Evolutionary conservation across 208 protist genomes (phyloP).

Genomic region (Acanthamoeba castellanii): DNA sequence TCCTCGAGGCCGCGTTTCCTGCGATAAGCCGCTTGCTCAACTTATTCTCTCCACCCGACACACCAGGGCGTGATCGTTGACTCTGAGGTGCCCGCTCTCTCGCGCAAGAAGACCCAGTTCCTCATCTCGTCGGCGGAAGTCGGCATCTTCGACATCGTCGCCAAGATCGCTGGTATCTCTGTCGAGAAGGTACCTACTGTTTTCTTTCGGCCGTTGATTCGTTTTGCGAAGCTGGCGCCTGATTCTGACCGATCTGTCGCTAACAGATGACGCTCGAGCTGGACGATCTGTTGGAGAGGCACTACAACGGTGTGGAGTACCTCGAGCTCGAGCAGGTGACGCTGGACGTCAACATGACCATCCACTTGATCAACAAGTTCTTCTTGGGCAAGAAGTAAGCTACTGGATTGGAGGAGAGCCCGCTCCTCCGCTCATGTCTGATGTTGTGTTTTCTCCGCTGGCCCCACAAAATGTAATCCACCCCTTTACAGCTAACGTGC

Average conservation of each 20-base stretch:
- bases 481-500: too few relatives aligned
- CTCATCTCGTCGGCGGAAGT: slow-evolving; percentile 82
- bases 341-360: slow-evolving; percentile 88
- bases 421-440: too few relatives aligned
- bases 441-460: too few relatives aligned
- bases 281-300: slow-evolving; percentile 85
- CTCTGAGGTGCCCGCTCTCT: slow-evolving; percentile 80
- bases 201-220: background rate
- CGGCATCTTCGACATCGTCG: slow-evolving; percentile 85
- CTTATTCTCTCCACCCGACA: slow-evolving; percentile 78
- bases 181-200: slow-evolving; percentile 40
- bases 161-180: slow-evolving; percentile 82
- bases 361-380: slow-evolving; percentile 86
- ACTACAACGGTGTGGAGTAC: slow-evolving; percentile 75
- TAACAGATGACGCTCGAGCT: slow-evolving; percentile 83
- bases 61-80: slow-evolving; percentile 84
- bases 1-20: too few relatives aligned
- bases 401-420: too few relatives aligned
- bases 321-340: slow-evolving; percentile 84
- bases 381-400: slow-evolving; percentile 81
- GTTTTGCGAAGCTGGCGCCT: background rate
- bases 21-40: background rate
- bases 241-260: background rate
- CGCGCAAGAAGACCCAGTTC: slow-evolving; percentile 83
- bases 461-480: too few relatives aligned